A percentile compares a stretch with the other conserved stretches of the same genome.
Evolutionary conservation across 208 protist genomes (phyloP).

Genomic region (Trichomonas gallinae): DNA sequence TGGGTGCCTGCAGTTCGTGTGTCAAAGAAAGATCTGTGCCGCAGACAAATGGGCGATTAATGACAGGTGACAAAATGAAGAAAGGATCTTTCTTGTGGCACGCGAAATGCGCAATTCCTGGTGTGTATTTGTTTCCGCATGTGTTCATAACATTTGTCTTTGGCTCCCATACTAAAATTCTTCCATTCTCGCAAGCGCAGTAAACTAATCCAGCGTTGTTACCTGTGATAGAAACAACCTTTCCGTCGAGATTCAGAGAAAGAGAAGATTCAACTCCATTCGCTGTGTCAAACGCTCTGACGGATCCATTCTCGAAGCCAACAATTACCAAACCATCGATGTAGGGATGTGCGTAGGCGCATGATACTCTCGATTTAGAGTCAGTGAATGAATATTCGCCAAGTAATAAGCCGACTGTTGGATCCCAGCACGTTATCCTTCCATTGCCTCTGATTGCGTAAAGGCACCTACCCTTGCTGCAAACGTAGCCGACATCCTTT

Average conservation of each 20-base stretch:
- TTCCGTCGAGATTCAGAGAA: background rate
- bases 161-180: background rate
- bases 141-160: background rate
- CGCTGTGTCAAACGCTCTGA: background rate
- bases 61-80: background rate
- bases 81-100: background rate
- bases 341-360: background rate
- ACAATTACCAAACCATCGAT: background rate
- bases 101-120: background rate
- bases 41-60: background rate
- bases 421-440: background rate
- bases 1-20: background rate
- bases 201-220: background rate
- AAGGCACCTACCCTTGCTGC: background rate
- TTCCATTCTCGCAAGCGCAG: background rate
- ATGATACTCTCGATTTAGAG: background rate
- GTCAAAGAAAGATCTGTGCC: background rate
- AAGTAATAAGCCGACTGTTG: background rate
- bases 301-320: background rate
- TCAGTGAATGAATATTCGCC: background rate
- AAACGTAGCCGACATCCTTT: background rate
- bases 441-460: background rate
- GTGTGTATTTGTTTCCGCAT: background rate
- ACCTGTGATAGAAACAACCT: background rate
- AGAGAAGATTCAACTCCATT: background rate